phyloP scores from a whole-genome alignment of 257 asterid genomes.

The Lantana camara region DNA sequence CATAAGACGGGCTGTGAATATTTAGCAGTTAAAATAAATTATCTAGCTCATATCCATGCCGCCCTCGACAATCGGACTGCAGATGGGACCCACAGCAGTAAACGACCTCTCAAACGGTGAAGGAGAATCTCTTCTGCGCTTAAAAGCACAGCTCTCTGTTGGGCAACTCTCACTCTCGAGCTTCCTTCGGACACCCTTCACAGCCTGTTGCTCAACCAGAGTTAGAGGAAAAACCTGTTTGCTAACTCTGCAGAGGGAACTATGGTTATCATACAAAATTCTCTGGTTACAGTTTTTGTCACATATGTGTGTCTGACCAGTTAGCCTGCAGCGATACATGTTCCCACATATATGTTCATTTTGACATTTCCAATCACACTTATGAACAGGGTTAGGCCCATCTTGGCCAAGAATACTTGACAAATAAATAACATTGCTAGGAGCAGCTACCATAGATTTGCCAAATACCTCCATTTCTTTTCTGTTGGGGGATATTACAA shows the following conservation, averaged over 20 bases:
- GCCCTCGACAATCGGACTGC: slow-evolving; percentile 89
- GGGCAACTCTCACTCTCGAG: slow-evolving; percentile 74
- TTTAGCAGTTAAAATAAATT: slow-evolving; percentile 34
- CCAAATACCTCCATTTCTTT: slow-evolving; percentile 95
- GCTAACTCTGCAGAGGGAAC: slow-evolving; percentile 94
- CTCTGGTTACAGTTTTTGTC: slow-evolving; percentile 99
- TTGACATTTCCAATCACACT: slow-evolving; percentile 96
- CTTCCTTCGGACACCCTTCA: slow-evolving; percentile 89
- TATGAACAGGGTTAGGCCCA: slow-evolving; percentile 92
- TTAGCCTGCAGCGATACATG: slow-evolving; percentile 92
- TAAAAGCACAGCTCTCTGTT: slow-evolving; percentile 65
- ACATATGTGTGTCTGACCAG: slow-evolving; percentile 89
- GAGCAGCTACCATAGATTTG: slow-evolving; percentile 73
- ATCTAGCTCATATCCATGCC: slow-evolving; percentile 92
- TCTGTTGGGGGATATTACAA: slow-evolving; percentile 23
- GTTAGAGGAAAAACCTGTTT: slow-evolving; percentile 77
- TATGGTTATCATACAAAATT: slow-evolving; percentile 86
- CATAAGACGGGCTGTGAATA: slow-evolving; percentile 24
- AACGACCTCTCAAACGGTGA: slow-evolving; percentile 91
- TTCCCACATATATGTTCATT: slow-evolving; percentile 89
- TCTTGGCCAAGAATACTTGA: slow-evolving; percentile 98
- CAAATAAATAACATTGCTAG: slow-evolving; percentile 84
- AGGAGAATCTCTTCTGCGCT: slow-evolving; percentile 96
- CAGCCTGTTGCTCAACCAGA: slow-evolving; percentile 79
- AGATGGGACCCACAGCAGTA: slow-evolving; percentile 75